Percentiles rank a stretch among this genome's conserved stretches.
These are phyloP conservation scores for Epichloe aotearoae DNA, from an alignment of 2,329 filamentous ascomycete species.

Conservation along the genomic window DNA sequence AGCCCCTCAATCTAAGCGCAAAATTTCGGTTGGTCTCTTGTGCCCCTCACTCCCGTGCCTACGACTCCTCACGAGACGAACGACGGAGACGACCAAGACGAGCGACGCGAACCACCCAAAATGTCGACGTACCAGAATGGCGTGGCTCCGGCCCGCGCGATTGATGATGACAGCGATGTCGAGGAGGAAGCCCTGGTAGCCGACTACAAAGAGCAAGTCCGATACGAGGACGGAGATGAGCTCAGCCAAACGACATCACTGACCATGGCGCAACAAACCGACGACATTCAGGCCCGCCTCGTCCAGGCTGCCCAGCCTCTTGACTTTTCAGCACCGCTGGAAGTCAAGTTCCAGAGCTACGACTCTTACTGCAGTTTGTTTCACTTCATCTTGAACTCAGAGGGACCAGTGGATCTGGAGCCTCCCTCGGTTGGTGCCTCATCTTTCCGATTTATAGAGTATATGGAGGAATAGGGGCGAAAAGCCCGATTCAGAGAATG, in stretches of 20 bases:
- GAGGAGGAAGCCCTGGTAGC: slow-evolving; percentile 93
- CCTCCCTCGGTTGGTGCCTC: slow-evolving; percentile 67
- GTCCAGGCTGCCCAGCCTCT: slow-evolving; percentile 85
- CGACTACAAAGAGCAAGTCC: slow-evolving; percentile 92
- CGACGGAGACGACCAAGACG: slow-evolving; percentile 13
- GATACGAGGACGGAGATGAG: slow-evolving; percentile 77
- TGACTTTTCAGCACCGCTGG: slow-evolving; percentile 89
- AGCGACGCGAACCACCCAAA: slow-evolving; percentile 19
- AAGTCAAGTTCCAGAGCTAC: slow-evolving; percentile 97
- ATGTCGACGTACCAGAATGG: slow-evolving; percentile 54
- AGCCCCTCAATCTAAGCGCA: slow-evolving; percentile 18
- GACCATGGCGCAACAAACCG: slow-evolving; percentile 59
- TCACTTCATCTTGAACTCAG: slow-evolving; percentile 98
- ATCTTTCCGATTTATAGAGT: not conserved
- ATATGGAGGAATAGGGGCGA: not conserved
- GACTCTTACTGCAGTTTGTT: slow-evolving; percentile 99
- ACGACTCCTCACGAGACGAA: slow-evolving; percentile 12
- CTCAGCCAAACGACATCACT: slow-evolving; percentile 61
- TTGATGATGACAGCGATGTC: slow-evolving; percentile 78
- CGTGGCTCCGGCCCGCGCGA: slow-evolving; percentile 43
- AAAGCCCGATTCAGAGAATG: not conserved
- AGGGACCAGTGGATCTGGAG: slow-evolving; percentile 95
- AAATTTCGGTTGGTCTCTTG: slow-evolving; percentile 20
- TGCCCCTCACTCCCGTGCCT: slow-evolving; percentile 14
- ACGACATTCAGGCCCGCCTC: slow-evolving; percentile 88